phyloP scores from a whole-genome alignment of 345 rosid genomes.

The Arabidopsis suecica region DNA sequence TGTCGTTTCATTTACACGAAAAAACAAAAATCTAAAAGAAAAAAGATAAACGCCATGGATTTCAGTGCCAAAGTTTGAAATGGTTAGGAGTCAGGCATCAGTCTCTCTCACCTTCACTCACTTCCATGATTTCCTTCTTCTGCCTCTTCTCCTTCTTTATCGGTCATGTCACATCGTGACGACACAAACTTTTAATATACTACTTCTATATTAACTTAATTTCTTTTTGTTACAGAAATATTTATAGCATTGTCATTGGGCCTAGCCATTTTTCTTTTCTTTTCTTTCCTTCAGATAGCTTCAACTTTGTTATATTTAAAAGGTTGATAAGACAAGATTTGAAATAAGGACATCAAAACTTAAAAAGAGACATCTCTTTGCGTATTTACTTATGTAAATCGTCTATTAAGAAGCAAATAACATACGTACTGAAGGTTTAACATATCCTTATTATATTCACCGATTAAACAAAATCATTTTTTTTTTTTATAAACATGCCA shows the following conservation, averaged over 20 bases:
- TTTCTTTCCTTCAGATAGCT: background rate
- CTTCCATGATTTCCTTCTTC: slow-evolving; percentile 44
- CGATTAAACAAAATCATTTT: slow-evolving; percentile 4
- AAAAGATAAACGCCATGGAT: slow-evolving; percentile 34
- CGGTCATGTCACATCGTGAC: slow-evolving; percentile 41
- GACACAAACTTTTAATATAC: slow-evolving; percentile 8
- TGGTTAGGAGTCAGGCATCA: slow-evolving; percentile 46
- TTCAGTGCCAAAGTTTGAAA: slow-evolving; percentile 47
- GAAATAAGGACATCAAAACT: background rate
- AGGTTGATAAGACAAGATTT: background rate
- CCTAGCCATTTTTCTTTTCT: background rate
- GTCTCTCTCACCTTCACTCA: slow-evolving; percentile 47
- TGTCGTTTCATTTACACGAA: slow-evolving; percentile 33
- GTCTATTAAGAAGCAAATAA: slow-evolving; percentile 3
- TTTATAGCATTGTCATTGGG: slow-evolving; percentile 17
- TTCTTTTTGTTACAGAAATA: slow-evolving; percentile 13
- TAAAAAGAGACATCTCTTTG: too few relatives aligned
- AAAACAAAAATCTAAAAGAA: background rate
- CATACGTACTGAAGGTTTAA: background rate
- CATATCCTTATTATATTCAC: slow-evolving; percentile 16
- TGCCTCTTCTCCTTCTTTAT: slow-evolving; percentile 30
- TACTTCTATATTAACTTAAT: background rate
- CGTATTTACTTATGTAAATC: background rate
- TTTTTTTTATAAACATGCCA: background rate
- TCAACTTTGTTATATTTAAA: background rate